phyloP scores from a whole-genome alignment of 2,329 filamentous ascomycete genomes.

The Sporothrix brunneoviolacea region DNA sequence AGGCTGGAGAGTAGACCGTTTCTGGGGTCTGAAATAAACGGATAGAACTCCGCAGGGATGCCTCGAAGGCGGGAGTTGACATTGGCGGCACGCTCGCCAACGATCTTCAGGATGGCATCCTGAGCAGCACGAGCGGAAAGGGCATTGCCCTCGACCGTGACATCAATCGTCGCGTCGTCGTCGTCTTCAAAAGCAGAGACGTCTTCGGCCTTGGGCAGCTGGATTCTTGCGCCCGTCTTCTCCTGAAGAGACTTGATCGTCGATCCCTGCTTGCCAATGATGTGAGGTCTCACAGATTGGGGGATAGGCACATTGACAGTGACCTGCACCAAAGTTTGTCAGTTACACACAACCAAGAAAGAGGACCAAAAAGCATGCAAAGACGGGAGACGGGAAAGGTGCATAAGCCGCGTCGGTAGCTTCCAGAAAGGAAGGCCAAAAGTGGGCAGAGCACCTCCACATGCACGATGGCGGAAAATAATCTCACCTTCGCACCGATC shows the following conservation, averaged over 20 bases:
- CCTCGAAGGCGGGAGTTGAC: slow-evolving; percentile 74
- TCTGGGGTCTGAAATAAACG: slow-evolving; percentile 80
- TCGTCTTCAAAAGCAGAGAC: slow-evolving; percentile 61
- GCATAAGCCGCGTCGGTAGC: no score
- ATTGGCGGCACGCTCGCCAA: slow-evolving; percentile 75
- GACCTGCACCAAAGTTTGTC: slow-evolving; percentile 29
- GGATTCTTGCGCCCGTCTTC: slow-evolving; percentile 82
- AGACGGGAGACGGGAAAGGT: not conserved
- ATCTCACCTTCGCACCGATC: slow-evolving; percentile 69
- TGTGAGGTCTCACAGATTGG: slow-evolving; percentile 73
- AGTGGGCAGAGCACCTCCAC: no score
- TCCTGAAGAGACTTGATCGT: slow-evolving; percentile 88
- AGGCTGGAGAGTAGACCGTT: slow-evolving; percentile 61
- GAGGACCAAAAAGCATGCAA: not conserved
- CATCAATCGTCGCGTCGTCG: slow-evolving; percentile 74
- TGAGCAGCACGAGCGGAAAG: slow-evolving; percentile 78
- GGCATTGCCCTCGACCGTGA: slow-evolving; percentile 85
- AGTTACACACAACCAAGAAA: not conserved
- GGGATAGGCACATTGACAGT: slow-evolving; percentile 74
- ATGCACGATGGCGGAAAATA: no score
- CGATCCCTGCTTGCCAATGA: slow-evolving; percentile 87
- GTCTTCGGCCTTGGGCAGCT: slow-evolving; percentile 76
- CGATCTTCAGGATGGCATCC: slow-evolving; percentile 79
- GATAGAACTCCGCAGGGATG: slow-evolving; percentile 88
- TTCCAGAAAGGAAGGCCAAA: not conserved